These are phyloP conservation scores for Epichloe amarillans DNA, from an alignment of 2,329 filamentous ascomycete genomes.

Conservation along the genomic window DNA sequence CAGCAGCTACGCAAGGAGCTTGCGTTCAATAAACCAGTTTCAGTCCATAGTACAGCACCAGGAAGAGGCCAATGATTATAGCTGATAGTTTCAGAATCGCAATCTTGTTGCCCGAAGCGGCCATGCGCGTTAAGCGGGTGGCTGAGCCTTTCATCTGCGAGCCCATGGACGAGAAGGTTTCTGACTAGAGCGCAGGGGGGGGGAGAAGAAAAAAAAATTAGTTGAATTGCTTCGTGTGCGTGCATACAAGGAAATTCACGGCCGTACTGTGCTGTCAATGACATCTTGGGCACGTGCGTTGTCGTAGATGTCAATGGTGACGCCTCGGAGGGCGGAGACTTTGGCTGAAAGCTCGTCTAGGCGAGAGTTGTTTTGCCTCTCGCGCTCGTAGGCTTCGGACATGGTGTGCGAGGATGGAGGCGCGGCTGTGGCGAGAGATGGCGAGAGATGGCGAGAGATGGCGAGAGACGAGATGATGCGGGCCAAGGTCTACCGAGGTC, in stretches of 20 bases:
- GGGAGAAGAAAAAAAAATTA: not conserved
- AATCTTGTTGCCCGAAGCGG: conserved; percentile 76
- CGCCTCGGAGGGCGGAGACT: conserved; percentile 79
- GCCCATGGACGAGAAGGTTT: conserved; percentile 82
- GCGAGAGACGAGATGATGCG: not conserved
- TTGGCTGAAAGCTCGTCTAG: conserved; percentile 84
- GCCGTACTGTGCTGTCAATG: conserved; percentile 69
- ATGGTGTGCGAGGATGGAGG: conserved; percentile 25
- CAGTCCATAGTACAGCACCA: conserved; percentile 63
- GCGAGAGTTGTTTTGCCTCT: conserved; percentile 87
- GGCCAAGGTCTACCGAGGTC: not conserved
- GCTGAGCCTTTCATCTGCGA: conserved; percentile 76
- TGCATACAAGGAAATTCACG: not conserved
- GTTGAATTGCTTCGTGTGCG: not conserved
- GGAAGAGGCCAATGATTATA: conserved; percentile 59
- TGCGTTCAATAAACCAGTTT: conserved; percentile 45
- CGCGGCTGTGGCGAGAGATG: not conserved
- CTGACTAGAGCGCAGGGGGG: conserved; percentile 38
- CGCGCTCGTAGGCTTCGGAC: conserved; percentile 68
- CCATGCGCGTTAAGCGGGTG: conserved; percentile 74
- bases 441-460: not conserved
- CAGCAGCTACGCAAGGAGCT: no score
- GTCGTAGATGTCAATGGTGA: conserved; percentile 97
- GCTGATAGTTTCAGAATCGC: conserved; percentile 81
- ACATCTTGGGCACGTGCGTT: conserved; percentile 79